Conservation (phyloP, 139 green algal species). For the Deuterostichococcus epilithicus region DNA sequence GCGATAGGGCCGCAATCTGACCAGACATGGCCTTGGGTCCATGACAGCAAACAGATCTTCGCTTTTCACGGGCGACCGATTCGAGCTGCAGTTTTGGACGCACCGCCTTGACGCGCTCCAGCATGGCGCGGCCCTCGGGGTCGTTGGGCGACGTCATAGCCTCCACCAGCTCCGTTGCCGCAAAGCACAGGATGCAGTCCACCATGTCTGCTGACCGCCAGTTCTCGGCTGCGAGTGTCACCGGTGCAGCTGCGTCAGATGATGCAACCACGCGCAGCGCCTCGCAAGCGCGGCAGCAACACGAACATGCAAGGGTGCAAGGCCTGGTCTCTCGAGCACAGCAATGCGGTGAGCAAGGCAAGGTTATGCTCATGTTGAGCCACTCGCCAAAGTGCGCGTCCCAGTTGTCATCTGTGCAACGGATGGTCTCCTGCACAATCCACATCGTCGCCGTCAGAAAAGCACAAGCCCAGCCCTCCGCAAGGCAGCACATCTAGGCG, state of each 20-base stretch:
- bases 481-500: neutral
- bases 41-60: too few species aligned
- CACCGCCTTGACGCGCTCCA: slow-evolving; percentile 39
- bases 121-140: slow-evolving; percentile 39
- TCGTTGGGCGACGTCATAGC: slow-evolving; percentile 38
- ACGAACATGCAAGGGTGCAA: too few species aligned
- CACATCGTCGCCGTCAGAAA: neutral
- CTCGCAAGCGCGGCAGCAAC: too few species aligned
- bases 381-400: slow-evolving; percentile 63
- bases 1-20: too few species aligned
- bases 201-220: neutral
- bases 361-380: too few species aligned
- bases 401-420: slow-evolving; percentile 73
- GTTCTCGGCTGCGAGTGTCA: neutral
- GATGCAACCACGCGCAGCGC: too few species aligned
- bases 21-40: too few species aligned
- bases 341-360: too few species aligned
- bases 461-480: neutral
- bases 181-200: slow-evolving; percentile 80
- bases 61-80: too few species aligned
- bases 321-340: too few species aligned
- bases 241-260: too few species aligned
- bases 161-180: slow-evolving; percentile 62
- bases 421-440: slow-evolving; percentile 37
- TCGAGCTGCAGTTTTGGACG: too few species aligned